Conservation (phyloP, 306 rosid species). For the Lathyrus tuberosus region DNA sequence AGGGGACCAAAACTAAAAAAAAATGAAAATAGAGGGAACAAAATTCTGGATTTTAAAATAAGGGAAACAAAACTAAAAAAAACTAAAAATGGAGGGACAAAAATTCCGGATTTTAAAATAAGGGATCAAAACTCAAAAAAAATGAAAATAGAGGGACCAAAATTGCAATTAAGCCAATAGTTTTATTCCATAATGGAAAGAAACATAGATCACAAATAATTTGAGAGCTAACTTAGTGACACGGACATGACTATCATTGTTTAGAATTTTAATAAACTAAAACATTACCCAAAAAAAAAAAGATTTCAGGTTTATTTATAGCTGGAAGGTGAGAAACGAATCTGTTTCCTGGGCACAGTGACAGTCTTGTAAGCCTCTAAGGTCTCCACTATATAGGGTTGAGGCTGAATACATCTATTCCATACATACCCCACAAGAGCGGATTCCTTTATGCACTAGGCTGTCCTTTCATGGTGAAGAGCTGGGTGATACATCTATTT, state of each 20-base stretch:
- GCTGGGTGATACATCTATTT: not conserved
- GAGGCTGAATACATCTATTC: not conserved
- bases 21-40: too few species aligned
- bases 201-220: constrained; percentile 2
- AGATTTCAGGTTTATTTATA: not conserved
- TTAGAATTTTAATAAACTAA: constrained; percentile 19
- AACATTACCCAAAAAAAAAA: constrained; percentile 1
- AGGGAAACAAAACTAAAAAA: too few species aligned
- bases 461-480: not conserved
- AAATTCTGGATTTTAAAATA: too few species aligned
- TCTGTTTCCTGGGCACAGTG: constrained; percentile 15
- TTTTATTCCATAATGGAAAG: constrained; percentile 21
- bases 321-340: constrained; percentile 11
- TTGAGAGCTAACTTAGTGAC: constrained; percentile 13
- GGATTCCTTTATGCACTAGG: not conserved
- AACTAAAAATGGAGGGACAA: too few species aligned
- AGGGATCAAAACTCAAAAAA: too few species aligned
- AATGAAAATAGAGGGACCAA: too few species aligned
- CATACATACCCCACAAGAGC: constrained; percentile 14
- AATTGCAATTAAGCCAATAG: too few species aligned
- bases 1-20: too few species aligned
- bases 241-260: constrained; percentile 29
- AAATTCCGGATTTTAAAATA: too few species aligned
- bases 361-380: constrained; percentile 4
- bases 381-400: not conserved